Evolutionary conservation across 1,284 basidiomycete genomes (phyloP), one percentile per base, ranked within the genome.

Genomic region (Ustilago sp.): DNA sequence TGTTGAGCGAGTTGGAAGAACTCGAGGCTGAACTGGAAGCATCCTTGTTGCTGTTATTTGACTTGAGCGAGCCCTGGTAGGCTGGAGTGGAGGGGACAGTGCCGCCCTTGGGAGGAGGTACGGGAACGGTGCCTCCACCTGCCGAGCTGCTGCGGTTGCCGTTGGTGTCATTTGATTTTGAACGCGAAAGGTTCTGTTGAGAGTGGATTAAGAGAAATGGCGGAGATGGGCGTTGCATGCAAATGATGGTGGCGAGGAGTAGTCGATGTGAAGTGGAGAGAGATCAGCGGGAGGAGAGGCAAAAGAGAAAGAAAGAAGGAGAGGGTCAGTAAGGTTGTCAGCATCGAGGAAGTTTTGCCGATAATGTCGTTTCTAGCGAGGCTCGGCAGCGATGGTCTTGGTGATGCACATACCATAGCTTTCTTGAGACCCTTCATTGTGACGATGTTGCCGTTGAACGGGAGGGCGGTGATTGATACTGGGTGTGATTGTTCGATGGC

Each of bases 381-480:
- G 43, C 8, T 17, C 17, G 12, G 2, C 23, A 28, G 23, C 23
- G 23, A 28, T 28, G 23, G 23, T 3, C 23, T 28, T 19, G 38
- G 9, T n/a, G n/a, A 39, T 19, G 2, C 19, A 85, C 84, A 48
- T 71, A 86, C 84, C 84, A 86, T 85, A 5, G 84, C 84, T 72
- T 86, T 86, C 71, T 85, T 86, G 51, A 85, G 82, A 35, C 84
- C 83, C 70, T 86, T 86, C 84, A 86, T 86, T 47, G 48, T 72
- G 75, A 51, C 28, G 19, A 52, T 1, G 54, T 41, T 55, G 41
- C 34, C 32, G 61, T 45, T 32, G 47, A 38, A 15, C 38, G 58
- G 39, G n/a, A 48, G 47, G 53, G 31, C 31, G 39, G 31, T 39
- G n/a, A 45, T 38, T 54, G 52, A 9, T 28, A 11, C 43, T 4